These are phyloP conservation scores for Naganishia sp. DNA, from an alignment of 1,284 basidiomycete genomes.

Conservation along the genomic window DNA sequence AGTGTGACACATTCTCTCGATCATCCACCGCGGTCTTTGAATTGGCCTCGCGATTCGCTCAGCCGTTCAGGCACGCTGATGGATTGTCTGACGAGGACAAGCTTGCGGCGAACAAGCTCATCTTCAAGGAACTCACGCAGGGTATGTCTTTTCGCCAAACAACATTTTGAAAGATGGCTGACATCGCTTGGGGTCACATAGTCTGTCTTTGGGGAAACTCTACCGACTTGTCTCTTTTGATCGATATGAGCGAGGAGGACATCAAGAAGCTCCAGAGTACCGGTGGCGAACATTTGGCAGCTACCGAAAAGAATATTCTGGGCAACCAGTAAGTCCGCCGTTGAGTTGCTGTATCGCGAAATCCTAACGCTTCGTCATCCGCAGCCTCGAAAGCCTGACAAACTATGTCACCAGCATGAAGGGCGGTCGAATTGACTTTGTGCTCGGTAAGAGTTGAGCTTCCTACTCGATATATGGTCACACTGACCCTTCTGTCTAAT, in stretches of 20 bases:
- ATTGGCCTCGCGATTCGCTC: conserved; percentile 86
- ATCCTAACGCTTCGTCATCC: neutral
- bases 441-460: conserved; percentile 51
- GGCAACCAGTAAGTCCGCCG: conserved; percentile 42
- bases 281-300: conserved; percentile 89
- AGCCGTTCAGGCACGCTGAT: conserved; percentile 71
- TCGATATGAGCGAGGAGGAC: conserved; percentile 98
- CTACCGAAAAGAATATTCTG: conserved; percentile 84
- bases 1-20: conserved; percentile 94
- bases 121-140: conserved; percentile 95
- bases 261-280: conserved; percentile 97
- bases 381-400: conserved; percentile 70
- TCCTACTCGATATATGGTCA: conserved; percentile 46
- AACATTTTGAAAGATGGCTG: too few relatives aligned
- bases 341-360: neutral
- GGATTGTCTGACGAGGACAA: conserved; percentile 63
- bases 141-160: conserved; percentile 51
- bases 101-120: conserved; percentile 74
- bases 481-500: conserved; percentile 50
- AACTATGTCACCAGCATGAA: conserved; percentile 74
- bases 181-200: conserved; percentile 42
- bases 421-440: conserved; percentile 82
- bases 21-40: conserved; percentile 92
- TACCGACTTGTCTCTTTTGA: conserved; percentile 92
- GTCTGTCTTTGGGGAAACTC: conserved; percentile 95